Evolutionary conservation across 1,284 basidiomycete genomes (phyloP), one percentile per base, ranked within the genome.

Genomic region (Stygiomarasmius scandens): DNA sequence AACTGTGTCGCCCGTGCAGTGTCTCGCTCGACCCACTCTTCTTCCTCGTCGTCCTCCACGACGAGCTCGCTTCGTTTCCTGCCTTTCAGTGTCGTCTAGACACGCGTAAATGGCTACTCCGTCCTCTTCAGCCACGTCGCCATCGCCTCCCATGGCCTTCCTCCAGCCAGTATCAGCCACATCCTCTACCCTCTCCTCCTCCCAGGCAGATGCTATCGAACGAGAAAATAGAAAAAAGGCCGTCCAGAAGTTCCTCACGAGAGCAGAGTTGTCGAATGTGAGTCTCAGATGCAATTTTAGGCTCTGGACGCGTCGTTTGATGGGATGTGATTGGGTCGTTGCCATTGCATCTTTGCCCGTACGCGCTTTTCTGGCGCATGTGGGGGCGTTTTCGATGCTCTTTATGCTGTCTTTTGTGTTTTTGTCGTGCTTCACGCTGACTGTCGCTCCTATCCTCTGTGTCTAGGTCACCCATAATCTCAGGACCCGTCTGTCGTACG

Each of bases 221-320:
- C 74, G 72, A 60, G 86, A 88, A 47, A 75, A 83, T 62, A 78
- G 85, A 60, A 82, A 86, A 67, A 80, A 78, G 64, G 84, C 85
- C 36, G 79, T 90, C 9, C 79, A 87, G 72, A 90, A 86, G 70
- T 85, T 92, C 64, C 72, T 90, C 51, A 88, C 87, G 43, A 81
- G 87, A 62, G 88, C 90, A 29, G 86, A 91, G 70, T 72, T 91
- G 53, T 85, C 87, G 23, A 86, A 87, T 77, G 89, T 91, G 71
- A 73, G 89, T 81, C 60, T 64, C 65, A 54, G 20, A 36, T 50
- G 29, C 20, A 25, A 53, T 52, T 62, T 61, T 63, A 61, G 59
- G 47, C 41, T 51, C 61, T 53, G 58, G 76, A 81, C 81, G 83
- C 83, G 82, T 82, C 78, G 66, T 63, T 61, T 56, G 20, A 59